phyloP scores from a whole-genome alignment of 2,329 filamentous ascomycete species.

The Penicillium sp. region DNA sequence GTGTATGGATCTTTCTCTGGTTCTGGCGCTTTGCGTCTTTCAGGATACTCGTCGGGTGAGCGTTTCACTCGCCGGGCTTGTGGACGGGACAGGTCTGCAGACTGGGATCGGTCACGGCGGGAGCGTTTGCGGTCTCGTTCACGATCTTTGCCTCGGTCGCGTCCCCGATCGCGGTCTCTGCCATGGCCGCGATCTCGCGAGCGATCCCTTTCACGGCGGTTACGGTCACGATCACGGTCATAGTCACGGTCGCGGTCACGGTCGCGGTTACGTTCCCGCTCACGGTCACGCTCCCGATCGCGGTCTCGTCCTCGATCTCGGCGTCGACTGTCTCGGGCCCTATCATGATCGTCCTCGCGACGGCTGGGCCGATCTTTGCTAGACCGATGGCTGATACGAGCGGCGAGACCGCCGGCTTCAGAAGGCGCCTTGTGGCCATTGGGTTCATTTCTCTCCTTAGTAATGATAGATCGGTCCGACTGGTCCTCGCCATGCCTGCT shows the following conservation, averaged over 20 bases:
- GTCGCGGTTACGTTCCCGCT: conserved; percentile 22
- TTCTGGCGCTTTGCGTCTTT: conserved; percentile 16
- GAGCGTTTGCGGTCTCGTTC: conserved; percentile 44
- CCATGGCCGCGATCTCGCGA: conserved; percentile 32
- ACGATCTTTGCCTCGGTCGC: conserved; percentile 26
- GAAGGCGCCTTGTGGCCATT: conserved; percentile 17
- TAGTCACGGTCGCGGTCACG: conserved; percentile 21
- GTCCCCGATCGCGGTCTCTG: conserved; percentile 18
- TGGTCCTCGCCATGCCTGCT: conserved; percentile 32
- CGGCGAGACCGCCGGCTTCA: conserved; percentile 22
- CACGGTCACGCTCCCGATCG: conserved; percentile 34
- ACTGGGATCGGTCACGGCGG: conserved; percentile 39
- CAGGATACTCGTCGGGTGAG: conserved; percentile 23
- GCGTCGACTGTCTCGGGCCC: conserved; percentile 16
- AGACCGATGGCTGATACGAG: conserved; percentile 27
- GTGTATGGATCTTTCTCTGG: conserved; percentile 62
- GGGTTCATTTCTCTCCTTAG: conserved; percentile 20
- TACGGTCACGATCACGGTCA: conserved; percentile 34
- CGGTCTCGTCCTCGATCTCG: conserved; percentile 20
- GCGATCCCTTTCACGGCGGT: conserved; percentile 31
- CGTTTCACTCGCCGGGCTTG: conserved; percentile 36
- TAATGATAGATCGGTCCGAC: conserved; percentile 31
- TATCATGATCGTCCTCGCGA: conserved; percentile 28
- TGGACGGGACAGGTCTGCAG: conserved; percentile 31
- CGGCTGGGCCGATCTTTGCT: conserved; percentile 27